Evolutionary conservation across 202 grass and related monocot genomes (phyloP), one percentile per base, ranked within the genome.

Genomic region (Digitaria exilis): DNA sequence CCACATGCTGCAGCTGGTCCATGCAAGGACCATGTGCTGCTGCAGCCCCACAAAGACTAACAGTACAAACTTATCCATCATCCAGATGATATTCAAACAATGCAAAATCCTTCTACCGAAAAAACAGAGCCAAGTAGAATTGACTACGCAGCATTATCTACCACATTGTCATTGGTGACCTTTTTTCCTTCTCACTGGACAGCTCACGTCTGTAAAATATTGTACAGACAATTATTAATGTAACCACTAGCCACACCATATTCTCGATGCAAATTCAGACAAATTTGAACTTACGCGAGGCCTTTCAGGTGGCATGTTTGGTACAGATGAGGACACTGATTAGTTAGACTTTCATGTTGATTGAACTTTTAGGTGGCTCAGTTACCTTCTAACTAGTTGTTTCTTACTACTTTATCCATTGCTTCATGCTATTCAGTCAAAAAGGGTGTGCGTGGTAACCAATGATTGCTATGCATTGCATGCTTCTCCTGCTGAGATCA

Each of bases 291-390:
- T 31, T 30, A 70, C 56, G 73, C 65, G 42, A 78, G 41, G 17
- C 48, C 30, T 79, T 62, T 55, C n/a, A 62, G 54, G 74, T 77
- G 78, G 30, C 64, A 69, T 61, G 50, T 71, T 34, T 50, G 43
- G 29, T 75, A 81, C 69, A 50, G 57, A 73, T 57, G 69, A 79
- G 34, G 65, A 54, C 48, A 46, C 28, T 21, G n/a, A 59, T 73
- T 58, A 67, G 59, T 73, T 80, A 24, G 18, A 21, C 17, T 73
- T 12, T 69, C 68, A 29, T 69, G n/a, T 42, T 76, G 41, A 69
- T 69, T 76, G 30, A 76, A 41, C 43, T 71, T 45, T 63, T 87
- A 25, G 63, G 59, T 60, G 43, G 46, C 25, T 79, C 30, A 30
- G 65, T 52, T 51, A 69, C 13, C 21, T 59, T 77, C 9, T 49